phyloP scores from a whole-genome alignment of 768 basidiomycete species.

The Rubroboletus pulcherrimus region DNA sequence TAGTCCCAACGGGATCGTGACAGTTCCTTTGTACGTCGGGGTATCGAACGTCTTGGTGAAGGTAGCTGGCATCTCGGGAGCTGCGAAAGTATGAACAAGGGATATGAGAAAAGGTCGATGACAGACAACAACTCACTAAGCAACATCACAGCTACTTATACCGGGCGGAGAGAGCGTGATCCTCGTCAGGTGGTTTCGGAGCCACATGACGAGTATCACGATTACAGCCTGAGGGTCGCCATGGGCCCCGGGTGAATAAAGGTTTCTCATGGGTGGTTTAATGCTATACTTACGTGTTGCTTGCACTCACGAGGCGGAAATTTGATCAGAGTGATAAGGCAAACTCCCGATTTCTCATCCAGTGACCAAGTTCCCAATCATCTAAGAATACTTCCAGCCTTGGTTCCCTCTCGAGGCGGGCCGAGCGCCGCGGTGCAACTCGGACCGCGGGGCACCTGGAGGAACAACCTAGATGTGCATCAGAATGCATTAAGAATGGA shows the following conservation, averaged over 20 bases:
- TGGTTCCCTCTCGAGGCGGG: background rate
- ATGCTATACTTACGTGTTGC: background rate
- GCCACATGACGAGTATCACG: background rate
- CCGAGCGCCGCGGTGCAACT: background rate
- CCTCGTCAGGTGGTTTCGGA: background rate
- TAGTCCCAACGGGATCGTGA: slow-evolving; percentile 56
- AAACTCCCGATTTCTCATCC: background rate
- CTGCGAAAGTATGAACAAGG: background rate
- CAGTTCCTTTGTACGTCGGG: slow-evolving; percentile 52
- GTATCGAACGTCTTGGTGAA: slow-evolving; percentile 52
- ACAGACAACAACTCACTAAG: background rate
- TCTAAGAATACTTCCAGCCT: background rate
- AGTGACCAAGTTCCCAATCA: background rate
- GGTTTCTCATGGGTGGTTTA: background rate
- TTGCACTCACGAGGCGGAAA: background rate
- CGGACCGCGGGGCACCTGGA: background rate
- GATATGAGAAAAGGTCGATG: background rate
- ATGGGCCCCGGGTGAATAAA: background rate
- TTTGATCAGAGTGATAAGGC: background rate
- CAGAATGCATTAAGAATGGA: too few species aligned
- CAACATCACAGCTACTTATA: slow-evolving; percentile 6
- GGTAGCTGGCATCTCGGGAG: slow-evolving; percentile 33
- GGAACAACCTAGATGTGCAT: background rate
- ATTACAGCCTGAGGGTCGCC: too few species aligned
- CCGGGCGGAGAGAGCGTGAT: background rate